Conservation (phyloP, 2,329 filamentous ascomycete species). For the Trichoderma afroharzianum region DNA sequence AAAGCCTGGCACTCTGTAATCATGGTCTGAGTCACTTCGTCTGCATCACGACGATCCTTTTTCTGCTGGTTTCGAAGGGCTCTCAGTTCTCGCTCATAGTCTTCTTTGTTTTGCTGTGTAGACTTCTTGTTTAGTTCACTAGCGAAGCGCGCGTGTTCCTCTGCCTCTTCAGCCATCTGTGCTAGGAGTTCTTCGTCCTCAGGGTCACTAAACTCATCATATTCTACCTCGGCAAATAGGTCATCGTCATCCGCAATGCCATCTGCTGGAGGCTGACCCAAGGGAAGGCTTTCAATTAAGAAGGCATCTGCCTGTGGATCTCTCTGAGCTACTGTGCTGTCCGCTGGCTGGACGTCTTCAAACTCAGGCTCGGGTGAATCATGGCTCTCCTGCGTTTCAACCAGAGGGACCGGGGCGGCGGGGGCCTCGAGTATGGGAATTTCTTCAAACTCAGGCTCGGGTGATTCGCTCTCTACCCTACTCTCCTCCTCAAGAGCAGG, state of each 20-base stretch:
- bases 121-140: conserved; percentile 78
- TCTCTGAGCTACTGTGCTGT: conserved; percentile 1
- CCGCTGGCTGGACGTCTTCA: conserved; percentile 30
- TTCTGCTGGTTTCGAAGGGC: conserved; percentile 90
- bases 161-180: conserved; percentile 83
- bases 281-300: conserved; percentile 19
- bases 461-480: conserved; percentile 1
- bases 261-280: neutral
- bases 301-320: conserved; percentile 19
- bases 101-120: conserved; percentile 63
- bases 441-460: conserved; percentile 37
- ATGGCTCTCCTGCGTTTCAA: conserved; percentile 25
- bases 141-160: conserved; percentile 91
- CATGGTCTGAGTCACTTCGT: conserved; percentile 97
- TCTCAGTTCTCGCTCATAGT: conserved; percentile 84
- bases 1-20: conserved; percentile 91
- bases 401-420: neutral
- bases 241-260: conserved; percentile 37
- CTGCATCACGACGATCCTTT: conserved; percentile 90
- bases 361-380: conserved; percentile 37
- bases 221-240: conserved; percentile 59
- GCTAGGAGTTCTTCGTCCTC: conserved; percentile 88
- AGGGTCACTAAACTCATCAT: conserved; percentile 75
- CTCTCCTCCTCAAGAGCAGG: neutral
- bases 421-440: conserved; percentile 26